A percentile compares a stretch with the other conserved stretches of the same genome.
Conservation (phyloP, 179 eudicot genomes). For the Dionaea muscipula region DNA sequence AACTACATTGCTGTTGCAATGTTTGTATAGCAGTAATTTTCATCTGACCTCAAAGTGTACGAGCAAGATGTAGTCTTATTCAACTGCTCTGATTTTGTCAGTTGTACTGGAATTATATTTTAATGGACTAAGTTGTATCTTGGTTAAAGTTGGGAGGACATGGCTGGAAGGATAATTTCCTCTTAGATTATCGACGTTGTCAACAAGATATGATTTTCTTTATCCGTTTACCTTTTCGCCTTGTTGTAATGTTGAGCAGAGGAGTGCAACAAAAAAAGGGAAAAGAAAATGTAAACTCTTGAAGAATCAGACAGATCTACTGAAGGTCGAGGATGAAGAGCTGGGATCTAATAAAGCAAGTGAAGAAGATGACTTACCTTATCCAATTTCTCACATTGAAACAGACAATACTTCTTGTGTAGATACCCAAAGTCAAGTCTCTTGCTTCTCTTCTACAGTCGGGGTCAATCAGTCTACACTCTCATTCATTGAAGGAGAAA, state of each 20-base stretch:
- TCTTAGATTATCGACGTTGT: neutral
- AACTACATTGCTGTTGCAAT: too few species aligned
- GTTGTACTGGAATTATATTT: too few species aligned
- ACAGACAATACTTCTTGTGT: conserved; percentile 12
- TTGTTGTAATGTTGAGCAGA: conserved; percentile 24
- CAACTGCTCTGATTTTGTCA: too few species aligned
- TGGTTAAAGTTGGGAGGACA: too few species aligned
- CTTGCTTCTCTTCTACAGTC: conserved; percentile 13
- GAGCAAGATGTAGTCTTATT: too few species aligned
- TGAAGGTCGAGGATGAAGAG: conserved; percentile 20
- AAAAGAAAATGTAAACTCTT: conserved; percentile 30
- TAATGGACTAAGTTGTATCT: too few species aligned
- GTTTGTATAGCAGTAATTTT: too few species aligned
- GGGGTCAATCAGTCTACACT: conserved; percentile 17
- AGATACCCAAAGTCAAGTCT: conserved; percentile 25
- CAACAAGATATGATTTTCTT: too few species aligned
- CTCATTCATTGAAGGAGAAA: conserved; percentile 15
- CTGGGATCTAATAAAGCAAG: conserved; percentile 16
- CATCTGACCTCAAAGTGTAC: too few species aligned
- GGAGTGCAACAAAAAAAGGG: conserved; percentile 22
- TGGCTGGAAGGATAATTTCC: too few species aligned
- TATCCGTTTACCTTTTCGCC: neutral
- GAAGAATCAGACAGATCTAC: conserved; percentile 15
- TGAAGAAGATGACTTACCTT: conserved; percentile 21
- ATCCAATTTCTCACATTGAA: conserved; percentile 19